A percentile compares a stretch with the other conserved stretches of the same genome.
phyloP scores from a whole-genome alignment of 2,329 filamentous ascomycete genomes.

The Metarhizium anisopliae region DNA sequence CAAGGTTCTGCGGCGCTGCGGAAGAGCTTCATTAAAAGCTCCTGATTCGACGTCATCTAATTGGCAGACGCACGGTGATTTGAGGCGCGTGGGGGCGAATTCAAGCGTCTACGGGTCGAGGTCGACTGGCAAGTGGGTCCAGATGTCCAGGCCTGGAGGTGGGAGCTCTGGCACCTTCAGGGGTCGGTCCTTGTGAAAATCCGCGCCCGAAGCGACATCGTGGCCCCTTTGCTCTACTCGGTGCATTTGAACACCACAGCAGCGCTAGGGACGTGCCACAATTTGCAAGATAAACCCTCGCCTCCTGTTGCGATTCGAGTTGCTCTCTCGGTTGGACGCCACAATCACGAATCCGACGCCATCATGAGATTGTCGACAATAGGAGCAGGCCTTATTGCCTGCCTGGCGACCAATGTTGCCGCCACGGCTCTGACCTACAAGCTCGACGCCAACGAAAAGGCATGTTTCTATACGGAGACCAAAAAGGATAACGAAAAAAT shows the following conservation, averaged over 20 bases:
- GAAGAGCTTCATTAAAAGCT: not conserved
- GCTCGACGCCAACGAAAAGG: slow-evolving; percentile 80
- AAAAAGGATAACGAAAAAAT: slow-evolving; percentile 77
- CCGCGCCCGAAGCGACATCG: slow-evolving; percentile 12
- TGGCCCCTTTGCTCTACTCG: slow-evolving; percentile 9
- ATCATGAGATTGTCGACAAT: slow-evolving; percentile 59
- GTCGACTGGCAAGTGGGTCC: not conserved
- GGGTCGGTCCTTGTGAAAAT: slow-evolving; percentile 12
- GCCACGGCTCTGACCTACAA: slow-evolving; percentile 94
- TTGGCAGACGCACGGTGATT: slow-evolving; percentile 1
- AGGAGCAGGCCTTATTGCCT: slow-evolving; percentile 61
- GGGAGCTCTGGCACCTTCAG: not conserved
- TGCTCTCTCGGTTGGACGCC: slow-evolving; percentile 15
- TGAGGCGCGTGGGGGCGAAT: not conserved
- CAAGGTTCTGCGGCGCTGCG: not conserved
- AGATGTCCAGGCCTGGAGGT: not conserved
- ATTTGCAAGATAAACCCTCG: not conserved
- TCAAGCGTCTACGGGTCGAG: not conserved
- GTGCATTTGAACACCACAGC: not conserved
- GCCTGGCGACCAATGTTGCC: slow-evolving; percentile 59
- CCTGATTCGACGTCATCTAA: slow-evolving; percentile 1
- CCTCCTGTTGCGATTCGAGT: not conserved
- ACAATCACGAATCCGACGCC: slow-evolving; percentile 16
- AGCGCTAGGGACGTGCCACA: slow-evolving; percentile 4
- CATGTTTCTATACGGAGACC: slow-evolving; percentile 85